Percentiles rank a stretch among this genome's conserved stretches.
Conservation (phyloP, 2,329 filamentous ascomycete species). For the Epichloe festucae region DNA sequence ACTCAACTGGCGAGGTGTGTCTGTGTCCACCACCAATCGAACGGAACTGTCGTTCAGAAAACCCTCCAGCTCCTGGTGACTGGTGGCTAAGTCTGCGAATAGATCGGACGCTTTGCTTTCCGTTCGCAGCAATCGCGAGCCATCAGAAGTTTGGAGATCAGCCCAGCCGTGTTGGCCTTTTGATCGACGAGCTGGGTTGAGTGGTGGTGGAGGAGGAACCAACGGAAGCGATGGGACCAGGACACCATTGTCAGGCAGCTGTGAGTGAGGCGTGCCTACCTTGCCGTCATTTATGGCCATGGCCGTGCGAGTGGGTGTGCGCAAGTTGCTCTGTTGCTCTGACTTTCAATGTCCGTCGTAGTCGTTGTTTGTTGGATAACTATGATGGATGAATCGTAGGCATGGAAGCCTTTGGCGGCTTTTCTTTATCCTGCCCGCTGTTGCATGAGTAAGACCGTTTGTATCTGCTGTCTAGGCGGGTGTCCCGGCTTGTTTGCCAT, state of each 20-base stretch:
- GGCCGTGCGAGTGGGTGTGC: background rate
- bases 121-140: background rate
- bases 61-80: slow-evolving; percentile 7
- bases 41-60: slow-evolving; percentile 4
- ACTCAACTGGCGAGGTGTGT: background rate
- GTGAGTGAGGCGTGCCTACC: background rate
- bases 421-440: background rate
- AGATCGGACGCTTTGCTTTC: slow-evolving; percentile 7
- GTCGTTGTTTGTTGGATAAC: background rate
- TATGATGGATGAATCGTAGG: background rate
- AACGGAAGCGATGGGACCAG: background rate
- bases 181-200: slow-evolving; percentile 3
- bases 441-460: background rate
- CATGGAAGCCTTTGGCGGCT: background rate
- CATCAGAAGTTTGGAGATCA: background rate
- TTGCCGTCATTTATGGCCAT: background rate
- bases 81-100: slow-evolving; percentile 7
- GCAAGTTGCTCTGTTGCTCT: background rate
- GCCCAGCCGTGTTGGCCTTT: background rate
- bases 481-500: background rate
- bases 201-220: slow-evolving; percentile 2
- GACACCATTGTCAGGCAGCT: slow-evolving; percentile 1
- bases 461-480: background rate
- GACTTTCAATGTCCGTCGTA: background rate
- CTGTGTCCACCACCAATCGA: background rate